Percentiles rank a stretch among this genome's conserved stretches.
Conservation (phyloP, 495 filamentous ascomycete species). For the Cladorrhinum samala region DNA sequence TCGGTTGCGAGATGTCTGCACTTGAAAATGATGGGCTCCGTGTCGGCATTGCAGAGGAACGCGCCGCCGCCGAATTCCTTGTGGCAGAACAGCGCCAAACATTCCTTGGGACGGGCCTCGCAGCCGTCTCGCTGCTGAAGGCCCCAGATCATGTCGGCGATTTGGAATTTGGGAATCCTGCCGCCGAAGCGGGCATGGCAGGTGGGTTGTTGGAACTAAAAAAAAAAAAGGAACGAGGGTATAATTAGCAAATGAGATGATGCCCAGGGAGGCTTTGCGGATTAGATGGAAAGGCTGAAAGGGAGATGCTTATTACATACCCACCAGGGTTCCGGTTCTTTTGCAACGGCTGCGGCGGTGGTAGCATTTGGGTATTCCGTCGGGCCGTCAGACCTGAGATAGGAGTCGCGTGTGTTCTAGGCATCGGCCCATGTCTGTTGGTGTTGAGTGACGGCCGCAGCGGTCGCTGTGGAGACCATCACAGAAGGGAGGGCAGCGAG, state of each 20-base stretch:
- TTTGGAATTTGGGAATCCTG: not conserved
- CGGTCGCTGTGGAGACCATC: not conserved
- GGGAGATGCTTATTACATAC: not conserved
- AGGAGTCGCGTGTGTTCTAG: not conserved
- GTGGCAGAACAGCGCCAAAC: not conserved
- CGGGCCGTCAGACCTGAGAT: not conserved
- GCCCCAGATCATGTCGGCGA: not conserved
- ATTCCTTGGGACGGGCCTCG: not conserved
- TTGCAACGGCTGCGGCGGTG: too few species aligned
- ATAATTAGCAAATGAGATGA: not conserved
- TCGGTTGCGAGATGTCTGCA: not conserved
- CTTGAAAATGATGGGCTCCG: not conserved
- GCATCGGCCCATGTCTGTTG: not conserved
- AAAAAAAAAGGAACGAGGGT: not conserved
- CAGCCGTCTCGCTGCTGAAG: not conserved
- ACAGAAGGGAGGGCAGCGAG: not conserved
- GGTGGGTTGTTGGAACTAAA: not conserved
- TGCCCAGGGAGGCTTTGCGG: too few species aligned
- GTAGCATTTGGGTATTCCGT: not conserved
- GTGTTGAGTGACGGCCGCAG: not conserved
- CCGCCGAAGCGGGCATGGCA: not conserved
- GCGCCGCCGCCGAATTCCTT: not conserved
- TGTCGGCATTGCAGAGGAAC: not conserved
- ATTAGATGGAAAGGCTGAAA: too few species aligned
- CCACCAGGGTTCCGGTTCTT: not conserved